Evolutionary conservation across 331 rosid species (phyloP), one percentile per base, ranked within the genome.

Genomic region (Prunus yedoensis): DNA sequence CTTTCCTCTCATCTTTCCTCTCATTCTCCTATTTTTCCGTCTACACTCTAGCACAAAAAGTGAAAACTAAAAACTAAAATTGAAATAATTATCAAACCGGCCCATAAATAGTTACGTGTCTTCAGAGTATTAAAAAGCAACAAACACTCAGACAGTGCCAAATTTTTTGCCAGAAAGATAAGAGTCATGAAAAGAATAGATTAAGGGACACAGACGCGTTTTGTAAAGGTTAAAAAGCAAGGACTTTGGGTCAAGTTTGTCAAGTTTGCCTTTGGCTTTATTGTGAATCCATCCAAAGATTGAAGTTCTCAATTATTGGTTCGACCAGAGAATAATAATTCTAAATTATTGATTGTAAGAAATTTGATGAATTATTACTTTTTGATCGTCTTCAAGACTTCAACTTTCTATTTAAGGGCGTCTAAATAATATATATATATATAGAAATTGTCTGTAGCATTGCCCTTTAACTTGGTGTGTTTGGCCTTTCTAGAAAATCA

Each of bases 1-100:
- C 0, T 1, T 32, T 32, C 7, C 38, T 32, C 1, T 32, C 38
- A 0, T 30, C 0, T 0, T 32, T 32, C 7, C 38, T 32, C 1
- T 32, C 38, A 0, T 30, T 30, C 4, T 30, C 32, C 5, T 0
- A 4, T 0, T 30, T 30, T 4, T 30, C 3, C 0, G 1, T 4
- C 3, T 27, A 27, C 3, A 27, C 30, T 27, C 3, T 0, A 2
- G 27, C 27, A 28, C 4, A 28, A 28, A 28, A 30, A 30, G 4
- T 3, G 0, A 4, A 32, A 32, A 32, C 1, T 0, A 32, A 32
- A 32, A 32, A 30, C 0, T 30, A 30, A 30, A 30, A 30, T 4
- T 30, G 0, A 30, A 32, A 32, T 32, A 0, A 32, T 32, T 32
- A 32, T 32, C 1, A 32, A 32, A 32, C 6, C 0, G 38, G 6